phyloP scores from a whole-genome alignment of 345 rosid genomes.

The Eucalyptus rudis region DNA sequence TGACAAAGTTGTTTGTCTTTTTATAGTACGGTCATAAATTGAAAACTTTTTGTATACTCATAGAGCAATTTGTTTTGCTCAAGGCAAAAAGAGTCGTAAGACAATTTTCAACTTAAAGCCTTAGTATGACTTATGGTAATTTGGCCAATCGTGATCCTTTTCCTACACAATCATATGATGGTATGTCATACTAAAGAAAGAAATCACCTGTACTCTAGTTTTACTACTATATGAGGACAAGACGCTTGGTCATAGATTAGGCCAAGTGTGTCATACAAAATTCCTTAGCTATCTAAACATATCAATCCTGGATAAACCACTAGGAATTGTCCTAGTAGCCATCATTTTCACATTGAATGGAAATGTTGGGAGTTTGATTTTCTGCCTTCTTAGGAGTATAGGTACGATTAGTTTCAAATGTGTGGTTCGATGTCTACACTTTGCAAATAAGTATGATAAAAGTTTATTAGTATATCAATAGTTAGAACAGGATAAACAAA shows the following conservation, averaged over 20 bases:
- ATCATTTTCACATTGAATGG: too few relatives aligned
- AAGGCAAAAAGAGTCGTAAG: not conserved
- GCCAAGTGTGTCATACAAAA: not conserved
- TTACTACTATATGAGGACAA: too few relatives aligned
- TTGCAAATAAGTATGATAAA: too few relatives aligned
- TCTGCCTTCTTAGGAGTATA: too few relatives aligned
- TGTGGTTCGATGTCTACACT: too few relatives aligned
- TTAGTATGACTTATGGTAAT: not conserved
- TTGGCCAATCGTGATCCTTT: not conserved
- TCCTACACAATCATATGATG: not conserved
- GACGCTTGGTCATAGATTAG: not conserved
- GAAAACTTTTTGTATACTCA: not conserved
- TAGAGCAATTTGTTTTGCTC: not conserved
- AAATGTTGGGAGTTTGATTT: too few relatives aligned
- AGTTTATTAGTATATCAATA: too few relatives aligned
- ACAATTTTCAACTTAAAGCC: not conserved
- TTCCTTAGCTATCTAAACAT: not conserved
- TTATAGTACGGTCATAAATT: not conserved
- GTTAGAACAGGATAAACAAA: too few relatives aligned
- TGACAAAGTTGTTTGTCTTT: not conserved
- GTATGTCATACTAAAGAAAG: accelerated
- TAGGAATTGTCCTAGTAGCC: too few relatives aligned
- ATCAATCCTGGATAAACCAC: not conserved
- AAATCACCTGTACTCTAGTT: not conserved
- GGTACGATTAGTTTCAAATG: too few relatives aligned